These are phyloP conservation scores for Phytophthora melonis DNA, from an alignment of 352 stramenopile species.

Conservation along the genomic window DNA sequence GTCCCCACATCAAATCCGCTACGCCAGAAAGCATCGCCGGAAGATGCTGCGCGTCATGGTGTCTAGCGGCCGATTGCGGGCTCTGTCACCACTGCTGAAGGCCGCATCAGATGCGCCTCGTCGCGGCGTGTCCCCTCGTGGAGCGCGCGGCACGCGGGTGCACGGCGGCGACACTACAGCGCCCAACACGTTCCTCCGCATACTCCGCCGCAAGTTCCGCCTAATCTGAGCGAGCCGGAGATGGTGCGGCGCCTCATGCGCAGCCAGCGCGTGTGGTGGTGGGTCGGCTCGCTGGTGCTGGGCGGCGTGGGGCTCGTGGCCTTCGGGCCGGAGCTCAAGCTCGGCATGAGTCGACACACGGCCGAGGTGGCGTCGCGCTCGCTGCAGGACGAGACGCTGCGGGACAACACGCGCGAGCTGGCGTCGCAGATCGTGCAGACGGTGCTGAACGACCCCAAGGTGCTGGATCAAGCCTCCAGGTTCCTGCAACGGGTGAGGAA, in stretches of 20 bases:
- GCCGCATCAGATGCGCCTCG: slow-evolving; percentile 8
- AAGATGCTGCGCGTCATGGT: slow-evolving; percentile 20
- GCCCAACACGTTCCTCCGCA: slow-evolving; percentile 2
- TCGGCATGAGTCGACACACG: slow-evolving; percentile 85
- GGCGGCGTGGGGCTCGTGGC: slow-evolving; percentile 66
- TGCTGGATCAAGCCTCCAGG: slow-evolving; percentile 78
- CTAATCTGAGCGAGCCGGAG: slow-evolving; percentile 55
- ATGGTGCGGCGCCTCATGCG: slow-evolving; percentile 51
- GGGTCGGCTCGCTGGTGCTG: slow-evolving; percentile 52
- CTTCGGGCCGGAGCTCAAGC: slow-evolving; percentile 80
- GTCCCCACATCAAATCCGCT: slow-evolving; percentile 15
- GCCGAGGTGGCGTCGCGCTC: slow-evolving; percentile 84
- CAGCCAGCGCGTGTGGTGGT: slow-evolving; percentile 69
- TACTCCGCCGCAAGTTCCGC: neutral
- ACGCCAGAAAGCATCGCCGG: neutral
- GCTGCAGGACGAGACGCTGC: slow-evolving; percentile 86
- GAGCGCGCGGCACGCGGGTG: neutral
- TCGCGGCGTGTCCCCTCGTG: slow-evolving; percentile 3
- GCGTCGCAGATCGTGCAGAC: slow-evolving; percentile 90
- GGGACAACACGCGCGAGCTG: slow-evolving; percentile 75
- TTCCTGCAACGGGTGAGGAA: slow-evolving; percentile 73
- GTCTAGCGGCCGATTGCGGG: slow-evolving; percentile 16
- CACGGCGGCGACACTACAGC: slow-evolving; percentile 29
- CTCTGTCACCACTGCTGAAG: slow-evolving; percentile 1
- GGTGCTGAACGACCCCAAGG: slow-evolving; percentile 86